Percentiles rank a stretch among this genome's conserved stretches.
Evolutionary conservation across 2,329 filamentous ascomycete species (phyloP).

Genomic region (Pseudocercospora fuligena): DNA sequence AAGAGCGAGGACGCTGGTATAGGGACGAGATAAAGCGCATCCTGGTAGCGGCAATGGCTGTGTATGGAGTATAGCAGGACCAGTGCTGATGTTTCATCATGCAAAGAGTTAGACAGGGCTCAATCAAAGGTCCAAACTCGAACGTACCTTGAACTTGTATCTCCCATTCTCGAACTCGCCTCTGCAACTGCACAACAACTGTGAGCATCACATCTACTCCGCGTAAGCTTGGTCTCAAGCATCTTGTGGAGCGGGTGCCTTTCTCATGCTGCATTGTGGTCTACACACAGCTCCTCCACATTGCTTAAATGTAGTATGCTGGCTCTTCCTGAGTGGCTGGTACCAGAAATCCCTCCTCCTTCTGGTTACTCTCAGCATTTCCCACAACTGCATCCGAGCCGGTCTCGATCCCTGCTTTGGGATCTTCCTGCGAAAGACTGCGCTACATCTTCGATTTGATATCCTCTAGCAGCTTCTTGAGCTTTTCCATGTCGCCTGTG

Average conservation of each 20-base stretch:
- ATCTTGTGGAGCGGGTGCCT: not conserved
- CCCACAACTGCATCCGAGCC: not conserved
- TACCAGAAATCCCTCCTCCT: not conserved
- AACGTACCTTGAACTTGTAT: no score
- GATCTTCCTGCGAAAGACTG: not conserved
- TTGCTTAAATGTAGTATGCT: not conserved
- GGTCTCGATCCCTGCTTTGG: not conserved
- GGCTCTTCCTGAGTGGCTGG: not conserved
- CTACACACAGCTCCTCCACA: no score
- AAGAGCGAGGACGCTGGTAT: no score
- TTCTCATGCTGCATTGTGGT: no score
- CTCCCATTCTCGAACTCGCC: no score
- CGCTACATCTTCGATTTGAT: slow-evolving; percentile 83
- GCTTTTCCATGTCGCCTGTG: slow-evolving; percentile 69
- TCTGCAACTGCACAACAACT: no score
- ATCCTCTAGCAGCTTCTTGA: slow-evolving; percentile 80
- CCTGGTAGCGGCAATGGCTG: not conserved
- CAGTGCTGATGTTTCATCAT: no score
- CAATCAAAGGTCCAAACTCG: no score
- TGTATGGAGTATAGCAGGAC: no score
- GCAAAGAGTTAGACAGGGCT: not conserved
- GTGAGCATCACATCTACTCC: no score
- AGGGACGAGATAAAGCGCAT: no score
- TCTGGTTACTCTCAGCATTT: not conserved
- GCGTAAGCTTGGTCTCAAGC: no score